Base-by-base conservation (phyloP, 768 basidiomycete species). In the Lentinula raphanica region DNA sequence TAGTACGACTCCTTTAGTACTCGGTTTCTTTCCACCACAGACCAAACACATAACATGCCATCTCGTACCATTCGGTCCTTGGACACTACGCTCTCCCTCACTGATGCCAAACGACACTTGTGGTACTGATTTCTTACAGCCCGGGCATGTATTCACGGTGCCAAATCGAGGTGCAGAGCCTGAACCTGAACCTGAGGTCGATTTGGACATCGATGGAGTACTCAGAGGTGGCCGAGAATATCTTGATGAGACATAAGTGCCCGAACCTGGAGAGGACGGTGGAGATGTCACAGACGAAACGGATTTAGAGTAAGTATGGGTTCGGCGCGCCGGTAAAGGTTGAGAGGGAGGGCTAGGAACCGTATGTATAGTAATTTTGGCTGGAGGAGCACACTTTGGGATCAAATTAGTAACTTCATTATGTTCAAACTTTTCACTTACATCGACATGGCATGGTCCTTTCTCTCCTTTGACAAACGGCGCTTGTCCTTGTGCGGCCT, bases 41-140 rank as follows among this genome's bases (percentile, higher is more conserved):
- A 91, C 78, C 49, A 94, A 77, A 69, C 92, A 94, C 38, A 78
- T 66, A 6, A 79, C 76, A 68, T 94, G 92, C 92, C 92, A 94
- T 61, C 82, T 80, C 31, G 86, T 85, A 35, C 88, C 88, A 59
- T 89, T 86, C 23, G 92, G 92, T 4, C 92, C 92, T 27, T 90
- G 86, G 38, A 94, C 56, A 19, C 54, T 56, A 31, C 54, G 54
- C n/a, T 56, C 54, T 29, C 54, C 54, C 32, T 56, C 54, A 28
- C 40, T 87, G 29, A 93, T 90, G 8, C 92, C 92, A 58, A 82
- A 77, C 65, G 93, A 92, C 90, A 94, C 92, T 1, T 82, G 82
- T 15, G 88, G 89, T 12, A 93, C 92, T 0, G 81, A 66, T 63
- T 81, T 84, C 54, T 75, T 76, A 68, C 92, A 94, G 25, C 88